Evolutionary conservation across 352 stramenopile species (phyloP), one percentile per base, ranked within the genome.

Genomic region (Pythium apleroticum): DNA sequence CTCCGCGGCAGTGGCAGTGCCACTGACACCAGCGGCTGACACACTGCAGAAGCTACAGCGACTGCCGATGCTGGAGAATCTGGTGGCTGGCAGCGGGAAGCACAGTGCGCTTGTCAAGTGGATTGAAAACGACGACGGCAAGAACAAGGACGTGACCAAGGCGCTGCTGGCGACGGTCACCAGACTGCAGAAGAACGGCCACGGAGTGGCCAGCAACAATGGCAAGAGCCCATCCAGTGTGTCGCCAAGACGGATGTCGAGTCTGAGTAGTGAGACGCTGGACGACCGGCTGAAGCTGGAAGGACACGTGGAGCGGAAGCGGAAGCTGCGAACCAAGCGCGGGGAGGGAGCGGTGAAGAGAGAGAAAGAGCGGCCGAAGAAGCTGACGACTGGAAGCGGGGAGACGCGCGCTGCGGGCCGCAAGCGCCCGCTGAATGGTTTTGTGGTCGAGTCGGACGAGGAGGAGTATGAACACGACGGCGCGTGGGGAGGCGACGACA

Each of bases 51-150:
- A 75, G 43, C 52, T 91, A 7, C 71, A 67, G 1, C 63, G 75
- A 31, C 19, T 81, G 19, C 63, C 80, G 8, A 65, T 76, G 46
- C 76, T 85, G 37, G 61, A 79, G 39, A 60, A 61, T 22, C 54
- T 91, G 11, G 48, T 46, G 17, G 56, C 63, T 19, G 73, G 69
- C 2, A 76, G 74, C 14, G 77, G 63, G 31, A 91, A 91, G 52
- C 87, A 81, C 63, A 61, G 63, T 2, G 68, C 49, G 24, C 53
- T 91, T 8, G 57, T 78, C 22, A 78, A 77, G 57, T 91, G 82
- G 82, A 58, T 91, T 45, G 74, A 88, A 60, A 25, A 52, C 27
- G 80, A 91, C 35, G 64, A 78, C 24, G 71, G 72, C 22, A 76
- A 80, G 41, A 75, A 91, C 63, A 41, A 31, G 22, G 35, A 24